Base-by-base conservation (phyloP, 305 asterid genomes). In the Caryopteris hybrid region DNA sequence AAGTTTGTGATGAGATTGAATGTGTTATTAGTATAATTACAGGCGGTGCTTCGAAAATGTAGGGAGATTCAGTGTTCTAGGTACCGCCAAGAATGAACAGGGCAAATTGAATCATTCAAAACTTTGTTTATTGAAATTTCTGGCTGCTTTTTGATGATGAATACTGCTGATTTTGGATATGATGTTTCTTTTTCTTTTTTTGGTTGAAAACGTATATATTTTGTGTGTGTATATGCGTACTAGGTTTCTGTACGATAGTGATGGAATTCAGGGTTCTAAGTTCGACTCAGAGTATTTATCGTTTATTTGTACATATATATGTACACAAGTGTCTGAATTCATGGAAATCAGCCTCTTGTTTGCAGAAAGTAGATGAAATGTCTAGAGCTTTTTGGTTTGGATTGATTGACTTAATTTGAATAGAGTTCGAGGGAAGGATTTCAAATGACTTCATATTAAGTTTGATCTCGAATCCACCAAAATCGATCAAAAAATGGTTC, bases 1-100 rank as follows among this genome's bases (percentile, higher is more conserved):
- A 74, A 29, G 79, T 74, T n/a, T 62, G 68, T 1, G 79, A 74
- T 27, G 79, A 74, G 75, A 69, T 74, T 27, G 79, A 63, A 2
- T 69, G 71, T 39, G 63, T 74, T 20, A 56, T 74, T 12, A 74
- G 71, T 56, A 69, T 74, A 22, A 55, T 74, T 12, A 69, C 71
- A 13, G 74, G 61, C 5, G 50, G 68, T 21, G 42, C 42, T 68
- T 45, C 71, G 0, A 62, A 61, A 34, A 12, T 61, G 64, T 61
- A 61, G 42, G 75, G 52, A 56, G 54, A 45, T 31, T 23, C 7
- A n/a, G 43, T 34, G 54, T 20, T 42, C 4, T 13, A 55, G 55
- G 13, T 18, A 43, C 29, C 4, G 5, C 29, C 50, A 33, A 23
- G 61, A 20, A 20, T 70, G 45, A 9, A 14, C 43, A 29, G 33